Percentiles rank a stretch among this genome's conserved stretches.
Conservation (phyloP, 768 basidiomycete genomes). For the Mycena vitilis region DNA sequence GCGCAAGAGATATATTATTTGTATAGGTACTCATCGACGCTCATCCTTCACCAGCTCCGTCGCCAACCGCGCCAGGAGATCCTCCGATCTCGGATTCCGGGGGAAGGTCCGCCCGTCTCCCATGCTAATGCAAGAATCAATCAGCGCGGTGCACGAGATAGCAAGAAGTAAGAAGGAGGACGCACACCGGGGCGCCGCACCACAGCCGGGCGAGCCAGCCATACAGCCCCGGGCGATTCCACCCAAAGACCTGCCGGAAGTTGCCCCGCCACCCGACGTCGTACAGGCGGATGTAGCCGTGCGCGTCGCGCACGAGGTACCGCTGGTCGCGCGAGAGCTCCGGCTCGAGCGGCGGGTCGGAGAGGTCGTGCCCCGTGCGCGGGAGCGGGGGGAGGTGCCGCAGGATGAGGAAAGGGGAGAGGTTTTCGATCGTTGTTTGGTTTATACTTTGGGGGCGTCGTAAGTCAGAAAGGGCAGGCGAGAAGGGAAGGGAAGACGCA, state of each 20-base stretch:
- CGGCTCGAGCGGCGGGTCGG: conserved; percentile 78
- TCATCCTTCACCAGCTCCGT: conserved; percentile 69
- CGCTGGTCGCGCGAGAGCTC: conserved; percentile 77
- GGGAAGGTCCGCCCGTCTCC: conserved; percentile 80
- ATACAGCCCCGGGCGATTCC: conserved; percentile 51
- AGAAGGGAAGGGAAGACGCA: conserved; percentile 49
- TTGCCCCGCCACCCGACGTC: conserved; percentile 82
- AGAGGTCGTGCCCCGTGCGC: conserved; percentile 59
- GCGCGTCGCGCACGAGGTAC: conserved; percentile 71
- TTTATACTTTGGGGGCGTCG: conserved; percentile 69
- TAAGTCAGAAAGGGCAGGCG: not conserved
- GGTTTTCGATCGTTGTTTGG: conserved; percentile 85
- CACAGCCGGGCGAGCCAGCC: conserved; percentile 67
- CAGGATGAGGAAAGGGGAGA: conserved; percentile 80
- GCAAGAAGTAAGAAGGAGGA: not conserved
- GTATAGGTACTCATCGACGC: conserved; percentile 40
- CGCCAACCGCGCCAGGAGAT: conserved; percentile 74
- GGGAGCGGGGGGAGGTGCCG: conserved; percentile 77
- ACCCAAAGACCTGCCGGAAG: conserved; percentile 76
- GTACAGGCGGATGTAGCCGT: conserved; percentile 70
- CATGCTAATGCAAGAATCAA: conserved; percentile 46
- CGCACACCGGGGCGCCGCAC: conserved; percentile 66
- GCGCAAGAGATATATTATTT: conserved; percentile 13
- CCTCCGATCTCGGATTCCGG: conserved; percentile 75
- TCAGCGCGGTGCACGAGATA: not conserved